phyloP scores from a whole-genome alignment of 2,329 filamentous ascomycete species.

The Phyllosticta ampelicida region DNA sequence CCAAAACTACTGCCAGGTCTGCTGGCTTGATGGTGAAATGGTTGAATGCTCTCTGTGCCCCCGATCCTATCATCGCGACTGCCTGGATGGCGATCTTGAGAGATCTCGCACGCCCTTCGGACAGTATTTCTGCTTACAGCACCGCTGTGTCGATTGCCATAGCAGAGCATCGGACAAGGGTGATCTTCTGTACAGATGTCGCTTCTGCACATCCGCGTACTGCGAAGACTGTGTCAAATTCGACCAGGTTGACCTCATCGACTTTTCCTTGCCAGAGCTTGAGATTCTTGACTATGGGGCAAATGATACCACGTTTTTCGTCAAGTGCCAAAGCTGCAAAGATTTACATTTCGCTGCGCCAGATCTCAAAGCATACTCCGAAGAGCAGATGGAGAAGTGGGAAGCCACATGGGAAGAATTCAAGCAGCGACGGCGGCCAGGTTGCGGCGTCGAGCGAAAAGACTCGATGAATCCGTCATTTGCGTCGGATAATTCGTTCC shows the following conservation, averaged over 20 bases:
- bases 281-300: slow-evolving; percentile 38
- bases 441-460: background rate
- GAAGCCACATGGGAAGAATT: background rate
- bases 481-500: background rate
- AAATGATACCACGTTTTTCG: slow-evolving; percentile 38
- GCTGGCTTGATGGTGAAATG: slow-evolving; percentile 39
- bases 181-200: slow-evolving; percentile 42
- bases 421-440: background rate
- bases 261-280: slow-evolving; percentile 42
- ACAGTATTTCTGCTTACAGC: slow-evolving; percentile 46
- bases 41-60: slow-evolving; percentile 43
- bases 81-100: slow-evolving; percentile 28
- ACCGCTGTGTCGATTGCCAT: slow-evolving; percentile 43
- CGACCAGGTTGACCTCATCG: slow-evolving; percentile 39
- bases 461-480: background rate
- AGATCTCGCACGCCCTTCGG: slow-evolving; percentile 31
- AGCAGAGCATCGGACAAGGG: slow-evolving; percentile 41
- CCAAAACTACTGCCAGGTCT: slow-evolving; percentile 43
- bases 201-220: slow-evolving; percentile 44
- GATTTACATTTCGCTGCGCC: slow-evolving; percentile 12
- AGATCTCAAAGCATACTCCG: background rate
- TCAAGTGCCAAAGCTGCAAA: slow-evolving; percentile 39
- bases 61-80: slow-evolving; percentile 42
- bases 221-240: slow-evolving; percentile 52
- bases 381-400: background rate